Evolutionary conservation across 2,329 filamentous ascomycete genomes (phyloP), one percentile per base, ranked within the genome.

Genomic region (Cladorrhinum sp.): DNA sequence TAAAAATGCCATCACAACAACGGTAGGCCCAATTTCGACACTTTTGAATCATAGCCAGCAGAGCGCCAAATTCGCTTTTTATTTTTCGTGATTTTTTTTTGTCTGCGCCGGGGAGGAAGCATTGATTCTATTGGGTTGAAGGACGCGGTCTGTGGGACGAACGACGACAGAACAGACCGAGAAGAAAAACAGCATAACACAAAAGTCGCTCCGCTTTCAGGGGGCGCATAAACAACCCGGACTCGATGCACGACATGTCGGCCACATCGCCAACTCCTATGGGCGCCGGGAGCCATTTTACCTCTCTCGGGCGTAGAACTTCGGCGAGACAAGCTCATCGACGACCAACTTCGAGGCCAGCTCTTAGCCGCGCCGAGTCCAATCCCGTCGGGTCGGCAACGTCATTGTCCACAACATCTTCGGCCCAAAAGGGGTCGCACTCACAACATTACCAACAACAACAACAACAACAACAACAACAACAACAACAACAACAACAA

Each of bases 311-410:
- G 30, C 73, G 84, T 69, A 80, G 83, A 68, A 80, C 81, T 8
- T 86, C 84, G 3, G 76, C 84, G 62, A 76, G 84, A 65, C 84
- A 86, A 65, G 79, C 80, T 42, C 72, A 84, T 53, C 78, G 81
- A 67, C 80, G 82, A 50, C 76, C 78, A 4, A 72, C 78, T 1
- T 80, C 82, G 21, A 76, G 83, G 63, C 73, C 78, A 6, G 73
- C 75, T 24, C 66, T 81, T 53, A 74, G 70, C 59, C 77, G 80
- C 61, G 76, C 74, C 67, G 80, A 82, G 59, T 80, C 77, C 62
- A 80, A 80, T 56, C 73, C 76, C 8, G 72, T 70, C 8, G 56
- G 56, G 18, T 65, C 72, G 1, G 65, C 42, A 64, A 10, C 39
- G 21, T 46, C 53, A 42, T 10, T 39, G n/a, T 24, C 53, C 42